Evolutionary conservation across 2,329 filamentous ascomycete genomes (phyloP).

Genomic region (Talaromyces sp.): DNA sequence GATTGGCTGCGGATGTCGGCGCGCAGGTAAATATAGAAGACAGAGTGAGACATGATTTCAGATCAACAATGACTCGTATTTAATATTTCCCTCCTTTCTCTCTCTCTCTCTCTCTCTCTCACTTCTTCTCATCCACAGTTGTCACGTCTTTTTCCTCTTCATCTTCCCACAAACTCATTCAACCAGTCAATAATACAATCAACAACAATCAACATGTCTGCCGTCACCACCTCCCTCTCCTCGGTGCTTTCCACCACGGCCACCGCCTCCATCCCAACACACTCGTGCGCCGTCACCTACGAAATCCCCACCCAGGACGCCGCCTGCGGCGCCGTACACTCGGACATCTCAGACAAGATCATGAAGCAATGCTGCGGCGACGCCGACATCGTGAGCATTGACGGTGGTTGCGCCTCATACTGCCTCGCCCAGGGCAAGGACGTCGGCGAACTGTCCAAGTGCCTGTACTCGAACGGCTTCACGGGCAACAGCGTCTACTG

Average conservation of each 20-base stretch:
- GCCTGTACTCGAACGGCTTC: constrained; percentile 39
- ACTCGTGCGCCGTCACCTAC: constrained; percentile 28
- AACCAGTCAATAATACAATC: background rate
- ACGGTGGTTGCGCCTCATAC: constrained; percentile 48
- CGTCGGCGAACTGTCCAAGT: constrained; percentile 32
- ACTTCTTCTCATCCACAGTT: background rate
- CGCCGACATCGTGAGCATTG: constrained; percentile 44
- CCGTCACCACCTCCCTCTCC: background rate
- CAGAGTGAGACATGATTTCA: background rate
- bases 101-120: background rate
- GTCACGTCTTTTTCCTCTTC: background rate
- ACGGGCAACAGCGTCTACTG: constrained; percentile 42
- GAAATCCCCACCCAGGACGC: constrained; percentile 42
- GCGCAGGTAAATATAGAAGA: background rate
- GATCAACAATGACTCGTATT: background rate
- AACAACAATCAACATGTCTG: background rate
- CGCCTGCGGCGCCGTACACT: constrained; percentile 41
- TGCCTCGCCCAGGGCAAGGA: constrained; percentile 43
- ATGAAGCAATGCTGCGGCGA: constrained; percentile 45
- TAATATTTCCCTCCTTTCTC: background rate
- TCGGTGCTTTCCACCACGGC: background rate
- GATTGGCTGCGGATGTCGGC: background rate
- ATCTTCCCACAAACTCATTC: background rate
- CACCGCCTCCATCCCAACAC: constrained; percentile 15
- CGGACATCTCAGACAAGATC: constrained; percentile 34